phyloP scores from a whole-genome alignment of 257 asterid species.

The Solanum chaucha region DNA sequence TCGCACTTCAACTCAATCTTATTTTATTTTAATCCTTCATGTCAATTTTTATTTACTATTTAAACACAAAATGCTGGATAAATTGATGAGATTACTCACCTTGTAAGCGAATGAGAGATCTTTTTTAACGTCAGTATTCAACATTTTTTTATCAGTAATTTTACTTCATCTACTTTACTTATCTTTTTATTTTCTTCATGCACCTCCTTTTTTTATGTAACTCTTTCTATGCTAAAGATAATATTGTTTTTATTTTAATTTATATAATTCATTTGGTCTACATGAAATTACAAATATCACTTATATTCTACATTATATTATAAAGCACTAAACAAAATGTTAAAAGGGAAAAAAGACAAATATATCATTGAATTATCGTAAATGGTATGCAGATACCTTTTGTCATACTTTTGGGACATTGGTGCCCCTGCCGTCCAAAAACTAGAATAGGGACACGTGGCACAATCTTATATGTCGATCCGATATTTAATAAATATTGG shows the following conservation, averaged over 20 bases:
- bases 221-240: background rate
- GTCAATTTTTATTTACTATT: background rate
- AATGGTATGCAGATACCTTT: too few relatives aligned
- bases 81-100: background rate
- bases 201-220: background rate
- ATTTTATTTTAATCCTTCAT: background rate
- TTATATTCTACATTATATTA: background rate
- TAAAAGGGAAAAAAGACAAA: too few relatives aligned
- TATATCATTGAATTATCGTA: too few relatives aligned
- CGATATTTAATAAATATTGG: too few relatives aligned
- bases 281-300: background rate
- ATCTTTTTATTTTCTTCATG: background rate
- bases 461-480: too few relatives aligned
- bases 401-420: too few relatives aligned
- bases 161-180: background rate
- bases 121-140: too few relatives aligned
- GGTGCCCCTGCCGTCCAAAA: too few relatives aligned
- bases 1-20: too few relatives aligned
- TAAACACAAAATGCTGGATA: background rate
- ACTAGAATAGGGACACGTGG: too few relatives aligned
- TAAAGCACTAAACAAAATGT: background rate
- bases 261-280: too few relatives aligned
- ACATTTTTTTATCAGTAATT: background rate
- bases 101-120: background rate
- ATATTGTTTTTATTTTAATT: too few relatives aligned